Evolutionary conservation across 2,329 filamentous ascomycete genomes (phyloP).

Genomic region (Whalleya microplaca): DNA sequence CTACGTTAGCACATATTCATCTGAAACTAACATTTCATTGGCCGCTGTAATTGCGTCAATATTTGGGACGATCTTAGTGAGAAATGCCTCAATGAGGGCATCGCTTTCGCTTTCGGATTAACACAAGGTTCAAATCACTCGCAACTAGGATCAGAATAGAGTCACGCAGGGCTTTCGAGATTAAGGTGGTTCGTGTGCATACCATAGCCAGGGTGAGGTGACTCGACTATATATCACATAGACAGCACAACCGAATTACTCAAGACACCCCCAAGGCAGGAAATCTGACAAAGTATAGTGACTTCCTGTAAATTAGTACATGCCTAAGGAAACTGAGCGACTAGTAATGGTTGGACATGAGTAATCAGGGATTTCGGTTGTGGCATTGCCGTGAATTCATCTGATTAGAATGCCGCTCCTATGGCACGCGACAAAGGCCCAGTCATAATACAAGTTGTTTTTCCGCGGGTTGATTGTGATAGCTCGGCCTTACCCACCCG

Average conservation of each 20-base stretch:
- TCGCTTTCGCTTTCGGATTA: not conserved
- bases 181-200: not conserved
- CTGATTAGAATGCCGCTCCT: constrained; percentile 14
- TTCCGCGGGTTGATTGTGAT: constrained; percentile 5
- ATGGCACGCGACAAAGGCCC: not conserved
- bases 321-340: constrained; percentile 6
- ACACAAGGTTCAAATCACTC: not conserved
- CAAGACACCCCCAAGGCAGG: not conserved
- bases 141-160: not conserved
- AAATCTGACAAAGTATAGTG: not conserved
- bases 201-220: too few relatives aligned
- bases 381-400: constrained; percentile 6
- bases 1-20: constrained; percentile 20
- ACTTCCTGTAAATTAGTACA: not conserved
- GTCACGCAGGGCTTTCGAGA: not conserved
- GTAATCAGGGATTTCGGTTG: constrained; percentile 7
- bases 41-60: too few relatives aligned
- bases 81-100: not conserved
- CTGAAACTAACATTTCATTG: constrained; percentile 20
- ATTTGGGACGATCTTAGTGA: constrained; percentile 1
- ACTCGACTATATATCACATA: too few relatives aligned
- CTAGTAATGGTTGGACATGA: constrained; percentile 11
- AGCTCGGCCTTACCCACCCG: constrained; percentile 10
- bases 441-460: constrained; percentile 22
- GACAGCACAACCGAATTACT: not conserved